A percentile compares a stretch with the other conserved stretches of the same genome.
Conservation (phyloP, 2,329 filamentous ascomycete species). For the Endoconidiophora polonica region DNA sequence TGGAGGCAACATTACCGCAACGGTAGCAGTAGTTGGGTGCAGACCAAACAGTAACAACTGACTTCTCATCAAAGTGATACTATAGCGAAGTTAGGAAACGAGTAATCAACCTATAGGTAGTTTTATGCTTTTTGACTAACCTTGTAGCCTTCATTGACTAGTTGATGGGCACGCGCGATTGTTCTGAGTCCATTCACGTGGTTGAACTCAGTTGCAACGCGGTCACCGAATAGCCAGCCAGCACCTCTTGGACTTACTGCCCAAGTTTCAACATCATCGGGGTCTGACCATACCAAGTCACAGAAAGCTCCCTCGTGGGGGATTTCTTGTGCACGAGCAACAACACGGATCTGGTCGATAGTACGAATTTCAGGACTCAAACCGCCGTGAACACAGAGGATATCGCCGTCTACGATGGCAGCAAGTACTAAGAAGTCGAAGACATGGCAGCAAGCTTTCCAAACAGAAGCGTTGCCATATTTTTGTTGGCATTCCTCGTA, state of each 20-base stretch:
- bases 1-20: conserved; percentile 91
- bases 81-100: conserved; percentile 23
- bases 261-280: conserved; percentile 93
- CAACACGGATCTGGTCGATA: conserved; percentile 97
- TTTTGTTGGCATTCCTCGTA: conserved; percentile 98
- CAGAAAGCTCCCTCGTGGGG: conserved; percentile 98
- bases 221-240: conserved; percentile 95
- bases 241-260: conserved; percentile 84
- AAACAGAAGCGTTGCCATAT: conserved; percentile 97
- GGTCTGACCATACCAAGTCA: conserved; percentile 94
- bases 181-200: conserved; percentile 93
- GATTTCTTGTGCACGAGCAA: conserved; percentile 93
- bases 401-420: conserved; percentile 94
- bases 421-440: conserved; percentile 95
- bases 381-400: conserved; percentile 94
- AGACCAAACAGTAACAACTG: conserved; percentile 95
- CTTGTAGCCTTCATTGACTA: conserved; percentile 97
- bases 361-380: conserved; percentile 83
- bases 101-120: not conserved
- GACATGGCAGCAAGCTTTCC: conserved; percentile 99
- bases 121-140: conserved; percentile 27
- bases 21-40: conserved; percentile 92
- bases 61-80: conserved; percentile 91
- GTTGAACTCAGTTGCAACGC: conserved; percentile 94
- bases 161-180: conserved; percentile 90